These are phyloP conservation scores for Calonectria hongkongensis DNA, from an alignment of 2,329 filamentous ascomycete species.

Conservation along the genomic window DNA sequence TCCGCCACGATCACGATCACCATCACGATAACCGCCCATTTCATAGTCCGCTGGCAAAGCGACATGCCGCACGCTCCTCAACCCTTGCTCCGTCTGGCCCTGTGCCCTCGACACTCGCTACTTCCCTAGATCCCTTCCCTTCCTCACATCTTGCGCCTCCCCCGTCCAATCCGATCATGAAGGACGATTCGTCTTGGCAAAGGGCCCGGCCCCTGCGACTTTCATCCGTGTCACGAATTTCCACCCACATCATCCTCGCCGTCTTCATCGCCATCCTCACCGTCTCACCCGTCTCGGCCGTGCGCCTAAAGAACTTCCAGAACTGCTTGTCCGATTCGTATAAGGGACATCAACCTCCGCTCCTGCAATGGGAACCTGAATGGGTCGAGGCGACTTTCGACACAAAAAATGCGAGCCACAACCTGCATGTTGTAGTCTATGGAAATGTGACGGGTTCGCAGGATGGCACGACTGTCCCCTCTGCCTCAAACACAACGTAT, in stretches of 20 bases:
- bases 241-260: constrained; percentile 57
- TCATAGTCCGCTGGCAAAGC: constrained; percentile 43
- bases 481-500: constrained; percentile 69
- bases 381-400: constrained; percentile 86
- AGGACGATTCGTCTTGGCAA: constrained; percentile 34
- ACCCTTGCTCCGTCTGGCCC: constrained; percentile 44
- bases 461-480: constrained; percentile 74
- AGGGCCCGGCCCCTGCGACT: constrained; percentile 46
- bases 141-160: constrained; percentile 31
- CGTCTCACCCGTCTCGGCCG: constrained; percentile 72
- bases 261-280: constrained; percentile 63
- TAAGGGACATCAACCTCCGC: constrained; percentile 72
- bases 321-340: constrained; percentile 85
- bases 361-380: constrained; percentile 87
- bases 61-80: constrained; percentile 50
- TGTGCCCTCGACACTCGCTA: constrained; percentile 46
- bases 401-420: constrained; percentile 74
- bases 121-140: constrained; percentile 38
- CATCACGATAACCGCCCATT: constrained; percentile 41
- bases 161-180: constrained; percentile 45
- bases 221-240: constrained; percentile 43
- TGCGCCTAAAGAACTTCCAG: constrained; percentile 81
- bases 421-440: constrained; percentile 86
- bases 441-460: constrained; percentile 91
- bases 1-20: constrained; percentile 45